Percentiles rank a stretch among this genome's conserved stretches.
Evolutionary conservation across 177 flowering plant species (phyloP).

Genomic region (Vitis hybrid): DNA sequence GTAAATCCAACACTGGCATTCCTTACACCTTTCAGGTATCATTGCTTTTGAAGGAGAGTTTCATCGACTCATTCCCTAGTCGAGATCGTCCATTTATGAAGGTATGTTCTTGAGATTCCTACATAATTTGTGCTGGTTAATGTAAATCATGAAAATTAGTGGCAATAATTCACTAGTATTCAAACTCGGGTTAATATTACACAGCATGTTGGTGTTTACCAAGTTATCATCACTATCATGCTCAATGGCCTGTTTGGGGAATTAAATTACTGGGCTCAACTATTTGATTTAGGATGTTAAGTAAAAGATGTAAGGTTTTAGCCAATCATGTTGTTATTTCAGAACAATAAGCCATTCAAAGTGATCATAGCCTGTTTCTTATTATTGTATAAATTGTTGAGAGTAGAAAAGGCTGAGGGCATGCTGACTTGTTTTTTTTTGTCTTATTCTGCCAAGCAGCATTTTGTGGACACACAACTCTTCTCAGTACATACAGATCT

Average conservation of each 20-base stretch:
- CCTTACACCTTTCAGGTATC: constrained; percentile 64
- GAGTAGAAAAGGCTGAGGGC: neutral
- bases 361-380: neutral
- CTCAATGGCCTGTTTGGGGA: no score
- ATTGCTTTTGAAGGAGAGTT: constrained; percentile 90
- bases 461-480: constrained; percentile 91
- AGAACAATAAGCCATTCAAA: neutral
- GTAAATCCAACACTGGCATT: neutral
- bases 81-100: constrained; percentile 94
- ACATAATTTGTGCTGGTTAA: neutral
- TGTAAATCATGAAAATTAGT: no score
- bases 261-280: no score
- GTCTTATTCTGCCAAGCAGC: constrained; percentile 44
- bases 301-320: no score
- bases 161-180: no score
- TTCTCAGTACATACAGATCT: constrained; percentile 99
- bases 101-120: constrained; percentile 40
- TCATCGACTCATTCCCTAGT: constrained; percentile 86
- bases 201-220: no score
- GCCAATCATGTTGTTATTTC: no score
- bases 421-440: constrained; percentile 9
- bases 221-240: no score
- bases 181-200: no score
- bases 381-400: no score
- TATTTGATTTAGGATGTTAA: no score